A percentile compares a stretch with the other conserved stretches of the same genome.
phyloP scores from a whole-genome alignment of 148 eudicot species.

The Diospyros lotus region DNA sequence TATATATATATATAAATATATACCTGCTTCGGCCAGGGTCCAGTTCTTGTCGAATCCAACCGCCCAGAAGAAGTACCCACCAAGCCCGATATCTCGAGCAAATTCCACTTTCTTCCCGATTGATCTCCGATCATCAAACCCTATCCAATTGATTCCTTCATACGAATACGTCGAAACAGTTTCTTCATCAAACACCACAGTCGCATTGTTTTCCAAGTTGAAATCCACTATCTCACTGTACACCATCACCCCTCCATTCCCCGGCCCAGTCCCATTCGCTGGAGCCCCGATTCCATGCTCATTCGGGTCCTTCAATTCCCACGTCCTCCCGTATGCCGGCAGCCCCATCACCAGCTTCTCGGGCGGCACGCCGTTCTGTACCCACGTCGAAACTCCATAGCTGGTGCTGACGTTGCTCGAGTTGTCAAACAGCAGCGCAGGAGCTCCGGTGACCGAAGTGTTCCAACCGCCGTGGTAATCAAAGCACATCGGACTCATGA shows the following conservation, averaged over 20 bases:
- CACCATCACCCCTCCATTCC: neutral
- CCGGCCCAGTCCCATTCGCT: slow-evolving; percentile 26
- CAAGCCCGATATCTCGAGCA: too few relatives aligned
- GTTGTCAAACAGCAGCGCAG: slow-evolving; percentile 21
- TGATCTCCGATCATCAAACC: neutral
- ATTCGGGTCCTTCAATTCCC: slow-evolving; percentile 26
- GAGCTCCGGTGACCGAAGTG: slow-evolving; percentile 19
- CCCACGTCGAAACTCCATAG: slow-evolving; percentile 24
- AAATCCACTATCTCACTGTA: neutral
- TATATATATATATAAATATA: too few relatives aligned
- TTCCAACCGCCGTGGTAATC: slow-evolving; percentile 32
- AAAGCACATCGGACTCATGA: slow-evolving; percentile 27
- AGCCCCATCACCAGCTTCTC: slow-evolving; percentile 32
- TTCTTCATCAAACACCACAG: neutral
- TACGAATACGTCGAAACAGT: too few relatives aligned
- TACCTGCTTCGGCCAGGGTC: too few relatives aligned
- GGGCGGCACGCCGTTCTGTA: slow-evolving; percentile 8
- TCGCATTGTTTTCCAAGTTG: neutral
- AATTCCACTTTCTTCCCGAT: too few relatives aligned
- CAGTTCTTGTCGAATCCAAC: too few relatives aligned
- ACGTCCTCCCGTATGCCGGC: slow-evolving; percentile 31
- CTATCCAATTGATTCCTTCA: neutral
- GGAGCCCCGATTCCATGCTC: slow-evolving; percentile 34
- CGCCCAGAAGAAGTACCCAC: too few relatives aligned
- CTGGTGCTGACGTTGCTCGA: slow-evolving; percentile 28